These are phyloP conservation scores for Citrus sp. DNA, from an alignment of 345 rosid genomes.

Conservation along the genomic window DNA sequence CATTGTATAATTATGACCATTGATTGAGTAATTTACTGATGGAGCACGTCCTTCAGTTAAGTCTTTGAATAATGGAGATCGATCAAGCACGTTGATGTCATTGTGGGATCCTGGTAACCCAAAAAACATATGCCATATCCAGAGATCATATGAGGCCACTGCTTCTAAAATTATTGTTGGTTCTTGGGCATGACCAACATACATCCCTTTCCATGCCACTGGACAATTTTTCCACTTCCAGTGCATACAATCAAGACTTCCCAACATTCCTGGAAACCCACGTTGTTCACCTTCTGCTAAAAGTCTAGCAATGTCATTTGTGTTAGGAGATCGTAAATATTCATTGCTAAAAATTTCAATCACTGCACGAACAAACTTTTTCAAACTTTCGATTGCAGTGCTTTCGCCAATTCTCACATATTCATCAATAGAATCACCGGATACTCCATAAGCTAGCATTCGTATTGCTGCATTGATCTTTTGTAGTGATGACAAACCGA, in stretches of 20 bases:
- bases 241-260: background rate
- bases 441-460: background rate
- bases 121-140: background rate
- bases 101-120: background rate
- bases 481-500: background rate
- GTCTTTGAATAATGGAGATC: background rate
- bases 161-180: background rate
- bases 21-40: background rate
- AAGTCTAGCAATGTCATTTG: background rate
- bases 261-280: background rate
- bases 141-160: background rate
- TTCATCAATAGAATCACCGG: background rate
- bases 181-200: background rate
- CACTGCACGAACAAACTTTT: background rate
- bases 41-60: background rate
- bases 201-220: background rate
- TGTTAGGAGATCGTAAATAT: background rate
- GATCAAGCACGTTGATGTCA: background rate
- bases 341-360: background rate
- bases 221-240: background rate
- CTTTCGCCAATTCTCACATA: background rate
- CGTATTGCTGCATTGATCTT: background rate
- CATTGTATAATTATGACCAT: background rate
- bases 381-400: background rate
- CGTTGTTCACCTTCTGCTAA: background rate